Conservation (phyloP, 768 basidiomycete species). For the Myochromella boudieri region DNA sequence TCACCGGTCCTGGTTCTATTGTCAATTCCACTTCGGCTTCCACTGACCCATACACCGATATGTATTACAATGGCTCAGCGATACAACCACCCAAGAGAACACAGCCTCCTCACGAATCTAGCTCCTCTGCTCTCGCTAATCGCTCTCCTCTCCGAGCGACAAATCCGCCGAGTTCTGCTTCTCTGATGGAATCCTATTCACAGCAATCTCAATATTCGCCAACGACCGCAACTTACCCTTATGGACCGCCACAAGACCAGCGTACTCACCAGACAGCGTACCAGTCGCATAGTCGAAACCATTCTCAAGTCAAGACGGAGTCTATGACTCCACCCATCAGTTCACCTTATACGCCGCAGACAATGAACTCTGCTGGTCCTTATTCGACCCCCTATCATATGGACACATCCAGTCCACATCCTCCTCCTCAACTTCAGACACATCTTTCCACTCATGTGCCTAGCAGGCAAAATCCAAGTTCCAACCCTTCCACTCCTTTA, state of each 20-base stretch:
- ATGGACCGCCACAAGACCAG: constrained; percentile 43
- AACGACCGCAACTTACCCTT: constrained; percentile 51
- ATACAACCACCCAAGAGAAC: constrained; percentile 54
- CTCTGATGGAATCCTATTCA: constrained; percentile 70
- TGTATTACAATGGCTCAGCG: constrained; percentile 58
- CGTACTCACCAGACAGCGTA: constrained; percentile 40
- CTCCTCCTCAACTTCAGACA: constrained; percentile 45
- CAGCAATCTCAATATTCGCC: constrained; percentile 71
- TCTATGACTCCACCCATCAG: constrained; percentile 45
- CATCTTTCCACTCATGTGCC: constrained; percentile 51
- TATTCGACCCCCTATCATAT: constrained; percentile 55
- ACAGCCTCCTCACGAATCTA: constrained; percentile 53
- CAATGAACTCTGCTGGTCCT: constrained; percentile 31
- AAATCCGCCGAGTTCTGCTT: constrained; percentile 43
- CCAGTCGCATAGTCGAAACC: constrained; percentile 55
- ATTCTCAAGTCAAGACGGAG: constrained; percentile 58
- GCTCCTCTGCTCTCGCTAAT: constrained; percentile 43
- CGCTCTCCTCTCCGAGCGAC: constrained; percentile 65
- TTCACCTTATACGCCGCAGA: constrained; percentile 59
- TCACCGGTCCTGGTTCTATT: constrained; percentile 31
- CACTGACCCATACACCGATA: constrained; percentile 54
- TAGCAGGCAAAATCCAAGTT: constrained; percentile 55
- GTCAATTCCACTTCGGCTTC: constrained; percentile 35
- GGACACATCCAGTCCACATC: constrained; percentile 67
- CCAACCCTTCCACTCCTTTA: constrained; percentile 72